Conservation (phyloP, 2,329 filamentous ascomycete genomes). For the Orbilia oligospora region DNA sequence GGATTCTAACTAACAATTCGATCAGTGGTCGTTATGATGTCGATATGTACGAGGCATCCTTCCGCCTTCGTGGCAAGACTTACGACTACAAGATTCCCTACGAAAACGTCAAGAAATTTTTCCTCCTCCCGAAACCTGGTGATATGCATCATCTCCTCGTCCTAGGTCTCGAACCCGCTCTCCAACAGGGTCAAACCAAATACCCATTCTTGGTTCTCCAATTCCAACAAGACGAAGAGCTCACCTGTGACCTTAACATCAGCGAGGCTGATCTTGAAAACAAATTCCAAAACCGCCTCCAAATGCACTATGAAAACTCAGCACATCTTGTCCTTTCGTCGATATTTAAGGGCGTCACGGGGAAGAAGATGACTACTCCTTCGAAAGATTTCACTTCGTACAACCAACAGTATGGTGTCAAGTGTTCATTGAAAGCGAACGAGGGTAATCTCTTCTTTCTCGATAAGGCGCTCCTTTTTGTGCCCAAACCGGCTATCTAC, state of each 20-base stretch:
- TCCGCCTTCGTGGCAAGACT: constrained; percentile 96
- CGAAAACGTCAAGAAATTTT: constrained; percentile 97
- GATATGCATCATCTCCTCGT: constrained; percentile 96
- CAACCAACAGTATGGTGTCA: constrained; percentile 93
- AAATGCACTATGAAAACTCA: constrained; percentile 91
- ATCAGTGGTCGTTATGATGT: constrained; percentile 97
- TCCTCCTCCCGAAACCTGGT: constrained; percentile 98
- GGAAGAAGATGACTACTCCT: constrained; percentile 94
- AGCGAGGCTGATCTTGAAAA: constrained; percentile 87
- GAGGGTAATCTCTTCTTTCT: constrained; percentile 97
- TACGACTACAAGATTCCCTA: constrained; percentile 99
- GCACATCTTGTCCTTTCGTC: constrained; percentile 94
- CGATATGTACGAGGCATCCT: constrained; percentile 98
- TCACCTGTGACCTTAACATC: constrained; percentile 95
- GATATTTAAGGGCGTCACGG: constrained; percentile 92
- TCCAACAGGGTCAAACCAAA: constrained; percentile 95
- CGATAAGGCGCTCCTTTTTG: constrained; percentile 99
- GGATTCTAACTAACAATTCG: constrained; percentile 62
- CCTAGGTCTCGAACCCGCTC: constrained; percentile 91
- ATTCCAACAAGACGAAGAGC: constrained; percentile 97
- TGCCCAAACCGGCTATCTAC: constrained; percentile 97
- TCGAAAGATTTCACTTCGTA: constrained; percentile 96
- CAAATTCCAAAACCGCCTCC: constrained; percentile 90
- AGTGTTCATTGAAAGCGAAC: constrained; percentile 99
- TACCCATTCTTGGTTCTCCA: constrained; percentile 99